Evolutionary conservation across 2,329 filamentous ascomycete species (phyloP), one percentile per base, ranked within the genome.

Genomic region (Podosphaera aphanis): DNA sequence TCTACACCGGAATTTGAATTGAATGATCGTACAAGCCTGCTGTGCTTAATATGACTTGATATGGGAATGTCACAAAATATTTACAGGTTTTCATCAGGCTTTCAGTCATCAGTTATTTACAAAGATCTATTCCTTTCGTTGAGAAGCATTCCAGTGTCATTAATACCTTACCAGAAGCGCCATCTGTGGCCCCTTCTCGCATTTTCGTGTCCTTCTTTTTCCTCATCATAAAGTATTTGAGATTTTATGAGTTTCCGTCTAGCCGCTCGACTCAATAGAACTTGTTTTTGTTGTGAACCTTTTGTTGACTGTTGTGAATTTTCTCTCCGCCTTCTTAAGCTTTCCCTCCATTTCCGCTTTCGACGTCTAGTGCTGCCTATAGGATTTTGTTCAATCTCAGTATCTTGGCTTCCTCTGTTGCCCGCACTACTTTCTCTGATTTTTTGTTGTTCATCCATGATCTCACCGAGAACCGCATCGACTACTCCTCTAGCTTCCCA

Each of bases 191-290:
- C 20, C 65, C 61, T 52, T 35, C 53, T 6, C 4, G 29, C 15
- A 33, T n/a, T 4, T 11, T 33, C 29, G 13, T 11, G 51, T 8
- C 46, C 13, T 62, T 68, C 56, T 61, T 60, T 55, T 65, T 66
- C 57, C 59, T 60, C 49, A 16, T 51, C 52, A 15, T 51, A 50
- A 31, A 58, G 35, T 16, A 77, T 66, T 53, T 76, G 71, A 49
- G 71, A 67, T 55, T 71, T 74, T 55, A 76, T 77, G 51, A 66
- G 62, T 56, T 63, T 63, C 52, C 74, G 64, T 52, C 74, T 66
- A 59, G 55, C 54, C 18, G 56, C 55, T 45, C 49, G 45, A 49
- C 55, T 57, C 25, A 56, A 16, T 5, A 49, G 49, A 23, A 53
- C 18, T 39, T 23, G 7, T 3, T 13, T 33, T 3, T 33, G 8